Evolutionary conservation across 1,284 basidiomycete genomes (phyloP).

Genomic region (Fomitopsis palustris): DNA sequence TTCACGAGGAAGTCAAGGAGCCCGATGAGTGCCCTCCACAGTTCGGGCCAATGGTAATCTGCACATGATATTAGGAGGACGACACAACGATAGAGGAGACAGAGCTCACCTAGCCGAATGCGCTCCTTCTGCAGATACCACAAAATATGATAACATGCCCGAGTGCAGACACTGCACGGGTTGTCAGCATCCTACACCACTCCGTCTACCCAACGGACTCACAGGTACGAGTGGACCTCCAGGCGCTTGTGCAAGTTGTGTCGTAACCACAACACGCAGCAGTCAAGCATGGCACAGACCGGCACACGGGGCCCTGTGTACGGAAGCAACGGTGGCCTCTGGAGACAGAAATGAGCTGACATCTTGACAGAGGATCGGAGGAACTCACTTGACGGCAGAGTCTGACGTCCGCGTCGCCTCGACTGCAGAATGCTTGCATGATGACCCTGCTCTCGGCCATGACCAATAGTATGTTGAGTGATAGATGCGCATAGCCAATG

Average conservation of each 20-base stretch:
- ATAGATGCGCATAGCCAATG: conserved; percentile 55
- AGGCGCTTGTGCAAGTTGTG: conserved; percentile 63
- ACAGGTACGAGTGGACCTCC: conserved; percentile 55
- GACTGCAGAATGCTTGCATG: conserved; percentile 42
- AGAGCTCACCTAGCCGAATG: conserved; percentile 45
- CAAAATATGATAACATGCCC: conserved; percentile 47
- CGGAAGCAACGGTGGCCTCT: conserved; percentile 54
- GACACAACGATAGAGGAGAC: background rate
- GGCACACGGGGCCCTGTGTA: conserved; percentile 37
- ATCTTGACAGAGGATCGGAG: no score
- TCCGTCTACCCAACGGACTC: conserved; percentile 16
- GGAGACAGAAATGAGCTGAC: background rate
- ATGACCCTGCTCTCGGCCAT: conserved; percentile 47
- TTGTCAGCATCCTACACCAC: background rate
- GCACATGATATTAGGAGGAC: background rate
- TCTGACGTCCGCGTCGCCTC: conserved; percentile 36
- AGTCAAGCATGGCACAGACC: conserved; percentile 57
- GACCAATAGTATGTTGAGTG: conserved; percentile 47
- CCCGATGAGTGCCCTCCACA: conserved; percentile 54
- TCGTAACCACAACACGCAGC: conserved; percentile 62
- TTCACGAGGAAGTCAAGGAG: conserved; percentile 51
- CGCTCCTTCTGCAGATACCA: conserved; percentile 52
- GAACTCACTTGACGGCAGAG: conserved; percentile 56
- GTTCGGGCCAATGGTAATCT: conserved; percentile 65
- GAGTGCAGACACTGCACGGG: conserved; percentile 38